Evolutionary conservation across 345 rosid species (phyloP), one percentile per base, ranked within the genome.

Genomic region (Brassica cretica): DNA sequence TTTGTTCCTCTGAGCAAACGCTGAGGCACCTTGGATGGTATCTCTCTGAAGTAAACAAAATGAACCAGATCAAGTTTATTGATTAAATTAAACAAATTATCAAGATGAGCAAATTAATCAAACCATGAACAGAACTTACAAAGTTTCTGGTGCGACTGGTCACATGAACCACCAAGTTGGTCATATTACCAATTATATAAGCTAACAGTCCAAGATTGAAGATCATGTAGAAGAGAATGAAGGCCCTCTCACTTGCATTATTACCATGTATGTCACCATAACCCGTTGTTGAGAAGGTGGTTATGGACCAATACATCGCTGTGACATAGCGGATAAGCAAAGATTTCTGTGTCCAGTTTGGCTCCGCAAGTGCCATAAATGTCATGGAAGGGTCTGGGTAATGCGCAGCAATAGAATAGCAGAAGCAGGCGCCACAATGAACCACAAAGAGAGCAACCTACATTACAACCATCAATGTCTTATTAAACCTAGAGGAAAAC

Each of bases 151-250:
- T 94, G 69, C 96, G 94, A 58, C 83, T 81, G 44, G 98, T 88
- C 5, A 82, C 90, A 37, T 94, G 97, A 83, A 91, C 94, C 35
- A 94, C 89, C 87, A 94, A 77, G 81, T 85, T 91, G 84, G 91
- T 91, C 96, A 94, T 94, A 53, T 91, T 94, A 73, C 97, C 98
- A 64, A 94, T 87, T 56, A 94, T 79, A 78, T 94, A 94, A 0
- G 97, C 75, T 4, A 86, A 79, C 16, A 94, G 76, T 51, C 94
- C 98, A 46, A 94, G 89, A 72, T 85, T 83, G 79, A 94, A 85
- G 76, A 94, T 61, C 93, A 92, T 86, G 80, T 86, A 92, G 70
- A 71, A 72, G 60, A 89, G 76, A 69, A 75, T 85, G 69, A 90
- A 90, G 6, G 85, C 15, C 92, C 89, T 90, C 80, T 94, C 98